phyloP scores from a whole-genome alignment of 179 eudicot genomes.

The Silene vulgaris region DNA sequence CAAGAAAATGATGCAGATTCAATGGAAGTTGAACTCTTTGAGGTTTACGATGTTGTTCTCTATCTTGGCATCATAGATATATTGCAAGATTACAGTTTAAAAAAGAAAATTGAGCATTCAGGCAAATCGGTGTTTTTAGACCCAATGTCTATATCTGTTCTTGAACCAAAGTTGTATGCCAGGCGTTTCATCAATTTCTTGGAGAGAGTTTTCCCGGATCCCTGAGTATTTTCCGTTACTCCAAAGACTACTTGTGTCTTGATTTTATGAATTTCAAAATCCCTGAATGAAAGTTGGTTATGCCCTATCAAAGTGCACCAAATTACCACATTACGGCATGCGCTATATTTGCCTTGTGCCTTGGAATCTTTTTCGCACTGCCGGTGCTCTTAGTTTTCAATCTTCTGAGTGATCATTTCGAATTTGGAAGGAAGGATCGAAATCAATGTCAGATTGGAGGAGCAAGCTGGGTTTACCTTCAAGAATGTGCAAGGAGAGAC shows the following conservation, averaged over 20 bases:
- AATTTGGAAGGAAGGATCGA: not conserved
- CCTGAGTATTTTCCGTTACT: slow-evolving; percentile 16
- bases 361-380: not conserved
- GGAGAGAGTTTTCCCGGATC: slow-evolving; percentile 63
- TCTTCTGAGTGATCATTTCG: not conserved
- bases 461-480: not conserved
- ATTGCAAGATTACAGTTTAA: slow-evolving; percentile 74
- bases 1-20: slow-evolving; percentile 43
- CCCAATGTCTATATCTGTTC: slow-evolving; percentile 62
- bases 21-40: slow-evolving; percentile 69
- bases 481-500: not conserved
- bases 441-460: not conserved
- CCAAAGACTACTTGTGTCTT: not conserved
- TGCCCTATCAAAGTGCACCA: not conserved
- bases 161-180: slow-evolving; percentile 66
- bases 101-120: slow-evolving; percentile 70
- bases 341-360: not conserved
- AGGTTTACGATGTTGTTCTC: slow-evolving; percentile 89
- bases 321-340: not conserved
- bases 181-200: slow-evolving; percentile 63
- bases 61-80: slow-evolving; percentile 88
- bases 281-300: not conserved
- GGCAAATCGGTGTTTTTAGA: slow-evolving; percentile 59
- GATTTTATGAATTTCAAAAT: not conserved
- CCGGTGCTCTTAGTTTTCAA: not conserved